Evolutionary conservation across 192 early-diverging fungal species (phyloP), one percentile per base, ranked within the genome.

Genomic region (Coemansia sp.): DNA sequence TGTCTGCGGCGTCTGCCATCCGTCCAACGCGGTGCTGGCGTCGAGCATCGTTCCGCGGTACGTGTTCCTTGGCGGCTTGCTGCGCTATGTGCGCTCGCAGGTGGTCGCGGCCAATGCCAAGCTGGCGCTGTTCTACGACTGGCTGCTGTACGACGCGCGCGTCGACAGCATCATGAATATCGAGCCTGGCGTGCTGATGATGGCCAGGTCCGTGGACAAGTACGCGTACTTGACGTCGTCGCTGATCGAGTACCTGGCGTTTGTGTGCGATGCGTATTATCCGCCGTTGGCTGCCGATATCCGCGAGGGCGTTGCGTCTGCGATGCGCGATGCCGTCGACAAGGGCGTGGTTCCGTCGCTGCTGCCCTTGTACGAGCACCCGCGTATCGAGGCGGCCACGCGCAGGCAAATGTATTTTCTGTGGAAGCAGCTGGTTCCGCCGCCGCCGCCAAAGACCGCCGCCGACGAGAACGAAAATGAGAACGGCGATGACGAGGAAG

Each of bases 101-200:
- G 83, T 85, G 0, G 74, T 82, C 0, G 87, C 87, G 4, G 72
- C 86, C 16, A 86, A 87, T 58, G 85, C 85, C 39, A 91, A 91
- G 45, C 75, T 89, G 19, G 89, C 91, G 11, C 60, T 92, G 32
- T 87, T 90, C 50, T 89, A 85, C 54, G 91, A 92, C 64, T 92
- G 91, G 91, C 65, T 92, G 19, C 89, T 87, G 49, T 92, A 83
- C 58, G 82, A 84, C 23, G 79, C 86, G 6, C n/a, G 53, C 11
- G 59, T 55, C n/a, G 89, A 91, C 53, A 88, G 78, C 57, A 86
- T 92, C 27, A 92, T 92, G 91, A 74, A 60, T 19, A 65, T 82
- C 72, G 91, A 92, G 68, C 91, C 91, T 0, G 88, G 85, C 2
- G 88, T 91, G 65, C 72, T 92, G 6, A 71, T 92, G 1, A 89